Conservation (phyloP, 257 asterid species). For the Solanum lignicaule region DNA sequence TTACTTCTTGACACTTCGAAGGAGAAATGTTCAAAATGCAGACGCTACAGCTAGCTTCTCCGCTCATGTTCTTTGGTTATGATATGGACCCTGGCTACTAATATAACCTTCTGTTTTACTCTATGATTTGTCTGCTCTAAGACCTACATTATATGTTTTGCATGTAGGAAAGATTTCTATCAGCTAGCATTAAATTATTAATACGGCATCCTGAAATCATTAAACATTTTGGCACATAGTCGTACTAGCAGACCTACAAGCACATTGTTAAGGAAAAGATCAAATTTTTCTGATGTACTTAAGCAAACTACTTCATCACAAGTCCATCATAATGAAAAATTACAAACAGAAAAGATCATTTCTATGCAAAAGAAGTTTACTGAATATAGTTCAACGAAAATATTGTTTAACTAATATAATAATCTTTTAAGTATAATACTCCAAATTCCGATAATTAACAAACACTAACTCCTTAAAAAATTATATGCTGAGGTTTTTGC, state of each 20-base stretch:
- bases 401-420: not conserved
- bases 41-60: not conserved
- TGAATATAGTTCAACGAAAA: not conserved
- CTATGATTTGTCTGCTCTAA: not conserved
- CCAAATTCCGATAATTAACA: not conserved
- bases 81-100: not conserved
- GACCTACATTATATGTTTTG: not conserved
- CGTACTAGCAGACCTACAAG: not conserved
- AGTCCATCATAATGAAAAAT: not conserved
- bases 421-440: not conserved
- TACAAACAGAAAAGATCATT: not conserved
- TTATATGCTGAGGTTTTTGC: not conserved
- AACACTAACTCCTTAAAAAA: not conserved
- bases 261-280: not conserved
- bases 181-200: not conserved
- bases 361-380: not conserved
- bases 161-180: not conserved
- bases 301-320: not conserved
- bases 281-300: not conserved
- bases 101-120: not conserved
- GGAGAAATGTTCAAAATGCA: not conserved
- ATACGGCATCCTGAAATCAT: not conserved
- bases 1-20: not conserved
- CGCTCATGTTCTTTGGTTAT: not conserved
- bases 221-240: not conserved